These are phyloP conservation scores for Amorphotheca resinae DNA, from an alignment of 495 filamentous ascomycete species.

Conservation along the genomic window DNA sequence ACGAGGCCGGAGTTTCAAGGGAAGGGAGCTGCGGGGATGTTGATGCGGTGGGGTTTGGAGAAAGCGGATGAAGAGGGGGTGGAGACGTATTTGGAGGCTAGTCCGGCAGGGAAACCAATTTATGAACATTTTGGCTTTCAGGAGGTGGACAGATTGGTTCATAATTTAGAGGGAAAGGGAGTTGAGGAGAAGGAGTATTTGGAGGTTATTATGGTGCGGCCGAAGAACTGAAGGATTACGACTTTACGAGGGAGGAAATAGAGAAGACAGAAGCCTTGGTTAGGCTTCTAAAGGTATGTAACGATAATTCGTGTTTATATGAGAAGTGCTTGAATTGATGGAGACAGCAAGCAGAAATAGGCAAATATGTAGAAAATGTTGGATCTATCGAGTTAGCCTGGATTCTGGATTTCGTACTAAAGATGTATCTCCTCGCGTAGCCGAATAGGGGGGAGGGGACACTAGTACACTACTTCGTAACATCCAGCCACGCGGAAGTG, in stretches of 20 bases:
- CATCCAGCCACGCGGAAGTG: too few relatives aligned
- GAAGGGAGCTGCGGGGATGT: slow-evolving; percentile 33
- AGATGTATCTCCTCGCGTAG: too few relatives aligned
- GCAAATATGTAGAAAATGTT: too few relatives aligned
- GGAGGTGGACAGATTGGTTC: slow-evolving; percentile 25
- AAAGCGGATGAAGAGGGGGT: slow-evolving; percentile 35
- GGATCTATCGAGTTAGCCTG: too few relatives aligned
- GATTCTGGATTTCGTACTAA: too few relatives aligned
- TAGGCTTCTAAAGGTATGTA: too few relatives aligned
- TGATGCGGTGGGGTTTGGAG: slow-evolving; percentile 37
- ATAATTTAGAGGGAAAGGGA: slow-evolving; percentile 18
- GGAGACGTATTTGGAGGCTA: slow-evolving; percentile 42
- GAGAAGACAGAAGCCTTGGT: background rate
- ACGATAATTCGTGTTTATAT: too few relatives aligned
- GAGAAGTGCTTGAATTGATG: too few relatives aligned
- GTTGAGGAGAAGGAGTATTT: slow-evolving; percentile 17
- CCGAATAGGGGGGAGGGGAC: too few relatives aligned
- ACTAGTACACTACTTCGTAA: too few relatives aligned
- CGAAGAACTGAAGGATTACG: slow-evolving; percentile 4
- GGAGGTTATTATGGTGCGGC: slow-evolving; percentile 23
- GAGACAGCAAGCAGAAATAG: too few relatives aligned
- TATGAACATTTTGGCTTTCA: slow-evolving; percentile 44
- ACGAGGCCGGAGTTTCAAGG: slow-evolving; percentile 35
- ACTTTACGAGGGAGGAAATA: background rate
- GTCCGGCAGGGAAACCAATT: slow-evolving; percentile 35